Base-by-base conservation (phyloP, 2,329 filamentous ascomycete species). In the Aspergillus japonicus region DNA sequence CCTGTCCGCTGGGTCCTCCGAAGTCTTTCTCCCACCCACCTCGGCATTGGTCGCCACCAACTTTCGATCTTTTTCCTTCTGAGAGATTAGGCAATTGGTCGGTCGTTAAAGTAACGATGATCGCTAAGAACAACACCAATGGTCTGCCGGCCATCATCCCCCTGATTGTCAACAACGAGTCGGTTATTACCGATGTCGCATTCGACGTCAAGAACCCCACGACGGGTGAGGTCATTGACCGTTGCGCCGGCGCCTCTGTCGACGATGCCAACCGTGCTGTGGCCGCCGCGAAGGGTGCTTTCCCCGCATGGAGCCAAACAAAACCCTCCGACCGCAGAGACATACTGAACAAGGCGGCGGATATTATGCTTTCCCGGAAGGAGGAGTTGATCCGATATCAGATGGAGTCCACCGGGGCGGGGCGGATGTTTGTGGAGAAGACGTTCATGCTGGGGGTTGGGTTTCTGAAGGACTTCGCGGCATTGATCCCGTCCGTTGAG, bases 261-360 rank as follows among this genome's bases (percentile, higher is more conserved):
- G 73, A 79, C 8, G 80, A 87, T 66, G 83, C 84, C 50, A 75
- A 78, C 2, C 80, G 85, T 63, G 87, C 87, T 29, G 75, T 83
- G 19, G 75, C 78, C 10, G 83, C 87, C 10, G 90, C 90, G 0
- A 79, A 86, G n/a, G 79, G 80, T 14, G 90, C 91, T 1, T 88
- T 91, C 74, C 83, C 83, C 48, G 76, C 82, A 60, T 96, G 91
- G 91, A 81, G 83, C 48, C 84, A 83, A 64, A 84, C 84, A 2
- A 86, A 85, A 50, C 84, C 87, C 1, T 70, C 78, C 24, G 71
- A 81, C 24, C 88, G 89, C 44, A 86, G 90, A 39, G 84, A 89
- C 64, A 86, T 96, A 64, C 81, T 96, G 60, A 55, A 67, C 31
- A 70, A 66, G 57, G 73, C 71, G 19, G 71, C 73, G n/a, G 71